These are phyloP conservation scores for Phytophthora aleatoria DNA, from an alignment of 352 stramenopile genomes.

Conservation along the genomic window DNA sequence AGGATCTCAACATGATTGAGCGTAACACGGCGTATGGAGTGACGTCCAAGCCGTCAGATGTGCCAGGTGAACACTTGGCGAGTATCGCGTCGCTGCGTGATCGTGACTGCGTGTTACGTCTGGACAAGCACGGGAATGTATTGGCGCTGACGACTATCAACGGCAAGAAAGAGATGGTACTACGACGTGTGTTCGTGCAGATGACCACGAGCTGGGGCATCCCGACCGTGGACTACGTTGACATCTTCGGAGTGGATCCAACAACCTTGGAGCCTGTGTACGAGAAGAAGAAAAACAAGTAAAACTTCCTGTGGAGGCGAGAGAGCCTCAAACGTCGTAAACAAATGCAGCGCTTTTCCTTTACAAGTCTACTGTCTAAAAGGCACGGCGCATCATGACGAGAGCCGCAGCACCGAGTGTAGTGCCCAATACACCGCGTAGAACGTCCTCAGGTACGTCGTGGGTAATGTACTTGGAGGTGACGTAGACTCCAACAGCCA, in stretches of 20 bases:
- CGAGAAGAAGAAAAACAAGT: slow-evolving; percentile 88
- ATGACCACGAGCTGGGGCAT: slow-evolving; percentile 86
- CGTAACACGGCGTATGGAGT: slow-evolving; percentile 83
- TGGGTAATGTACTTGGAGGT: slow-evolving; percentile 88
- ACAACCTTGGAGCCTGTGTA: slow-evolving; percentile 66
- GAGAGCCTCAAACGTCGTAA: slow-evolving; percentile 20
- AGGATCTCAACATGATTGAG: slow-evolving; percentile 89
- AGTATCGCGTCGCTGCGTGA: slow-evolving; percentile 73
- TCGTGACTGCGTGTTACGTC: slow-evolving; percentile 58
- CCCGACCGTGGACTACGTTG: slow-evolving; percentile 81
- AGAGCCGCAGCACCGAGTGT: slow-evolving; percentile 74
- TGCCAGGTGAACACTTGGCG: slow-evolving; percentile 46
- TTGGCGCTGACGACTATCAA: slow-evolving; percentile 74
- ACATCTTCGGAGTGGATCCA: slow-evolving; percentile 81
- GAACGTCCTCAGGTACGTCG: slow-evolving; percentile 71
- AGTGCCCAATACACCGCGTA: slow-evolving; percentile 73
- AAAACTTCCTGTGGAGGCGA: slow-evolving; percentile 12
- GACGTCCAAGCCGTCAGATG: slow-evolving; percentile 45
- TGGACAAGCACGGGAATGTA: slow-evolving; percentile 64
- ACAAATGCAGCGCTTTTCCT: slow-evolving; percentile 27
- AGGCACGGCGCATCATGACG: slow-evolving; percentile 79
- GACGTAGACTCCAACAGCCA: slow-evolving; percentile 67
- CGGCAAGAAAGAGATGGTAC: slow-evolving; percentile 60
- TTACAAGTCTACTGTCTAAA: slow-evolving; percentile 43
- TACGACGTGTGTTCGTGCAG: slow-evolving; percentile 84